A percentile compares a stretch with the other conserved stretches of the same genome.
phyloP scores from a whole-genome alignment of 1,284 basidiomycete species.

The Agaricales sp. region DNA sequence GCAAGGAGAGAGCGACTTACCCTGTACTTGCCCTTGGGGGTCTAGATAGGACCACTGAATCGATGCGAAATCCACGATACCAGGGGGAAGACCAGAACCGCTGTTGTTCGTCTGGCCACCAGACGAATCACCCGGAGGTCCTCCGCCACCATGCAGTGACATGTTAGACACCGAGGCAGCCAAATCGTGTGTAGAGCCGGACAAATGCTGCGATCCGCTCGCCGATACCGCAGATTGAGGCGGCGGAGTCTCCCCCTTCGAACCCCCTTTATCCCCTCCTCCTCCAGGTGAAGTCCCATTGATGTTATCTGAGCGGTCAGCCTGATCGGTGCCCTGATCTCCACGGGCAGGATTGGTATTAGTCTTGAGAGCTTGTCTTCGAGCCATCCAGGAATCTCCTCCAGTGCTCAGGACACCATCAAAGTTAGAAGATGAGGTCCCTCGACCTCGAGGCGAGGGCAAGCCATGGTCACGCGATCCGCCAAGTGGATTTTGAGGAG shows the following conservation, averaged over 20 bases:
- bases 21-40: constrained; percentile 83
- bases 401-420: constrained; percentile 55
- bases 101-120: constrained; percentile 12
- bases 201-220: neutral
- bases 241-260: neutral
- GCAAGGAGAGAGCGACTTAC: constrained; percentile 25
- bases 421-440: constrained; percentile 47
- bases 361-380: constrained; percentile 47
- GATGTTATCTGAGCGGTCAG: constrained; percentile 23
- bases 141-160: constrained; percentile 11
- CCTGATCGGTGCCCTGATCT: constrained; percentile 27
- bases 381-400: constrained; percentile 56
- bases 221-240: neutral
- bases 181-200: neutral
- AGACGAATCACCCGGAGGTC: constrained; percentile 9
- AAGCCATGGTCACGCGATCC: constrained; percentile 50
- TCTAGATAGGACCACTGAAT: constrained; percentile 91
- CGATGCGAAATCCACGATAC: constrained; percentile 47
- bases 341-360: constrained; percentile 28
- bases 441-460: constrained; percentile 57
- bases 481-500: constrained; percentile 36
- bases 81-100: constrained; percentile 29
- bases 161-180: neutral
- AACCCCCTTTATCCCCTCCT: neutral
- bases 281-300: neutral